Percentiles rank a stretch among this genome's conserved stretches.
These are phyloP conservation scores for Apiospora saccharicola DNA, from an alignment of 2,329 filamentous ascomycete species.

Conservation along the genomic window DNA sequence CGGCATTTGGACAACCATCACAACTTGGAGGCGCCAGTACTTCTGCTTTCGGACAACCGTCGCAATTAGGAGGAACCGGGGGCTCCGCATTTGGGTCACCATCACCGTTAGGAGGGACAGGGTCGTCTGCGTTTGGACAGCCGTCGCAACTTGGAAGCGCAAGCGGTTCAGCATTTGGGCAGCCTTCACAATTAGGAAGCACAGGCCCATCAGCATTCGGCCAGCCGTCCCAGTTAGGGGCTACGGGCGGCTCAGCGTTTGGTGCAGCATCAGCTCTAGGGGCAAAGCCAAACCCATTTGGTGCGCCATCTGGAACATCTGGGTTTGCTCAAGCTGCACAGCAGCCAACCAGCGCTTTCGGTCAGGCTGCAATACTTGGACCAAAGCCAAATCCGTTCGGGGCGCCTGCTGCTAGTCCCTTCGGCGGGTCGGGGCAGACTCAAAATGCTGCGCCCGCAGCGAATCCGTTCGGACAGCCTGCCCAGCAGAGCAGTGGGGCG, in stretches of 20 bases:
- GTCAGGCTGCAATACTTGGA: constrained; percentile 46
- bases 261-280: constrained; percentile 16
- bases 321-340: constrained; percentile 44
- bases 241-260: not conserved
- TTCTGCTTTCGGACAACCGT: constrained; percentile 38
- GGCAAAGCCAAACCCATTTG: constrained; percentile 37
- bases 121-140: constrained; percentile 41
- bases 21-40: constrained; percentile 23
- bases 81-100: constrained; percentile 50
- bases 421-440: constrained; percentile 34
- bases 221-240: constrained; percentile 20
- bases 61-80: constrained; percentile 29
- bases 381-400: constrained; percentile 39
- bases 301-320: constrained; percentile 33
- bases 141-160: constrained; percentile 38
- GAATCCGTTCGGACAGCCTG: constrained; percentile 42
- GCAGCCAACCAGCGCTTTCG: constrained; percentile 42
- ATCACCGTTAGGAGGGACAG: constrained; percentile 40
- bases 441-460: constrained; percentile 31
- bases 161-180: constrained; percentile 47
- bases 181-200: constrained; percentile 39
- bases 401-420: constrained; percentile 36
- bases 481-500: constrained; percentile 37
- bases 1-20: constrained; percentile 36
- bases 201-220: constrained; percentile 13